phyloP scores from a whole-genome alignment of 2,329 filamentous ascomycete genomes.

The Arthrocladium fulminans region DNA sequence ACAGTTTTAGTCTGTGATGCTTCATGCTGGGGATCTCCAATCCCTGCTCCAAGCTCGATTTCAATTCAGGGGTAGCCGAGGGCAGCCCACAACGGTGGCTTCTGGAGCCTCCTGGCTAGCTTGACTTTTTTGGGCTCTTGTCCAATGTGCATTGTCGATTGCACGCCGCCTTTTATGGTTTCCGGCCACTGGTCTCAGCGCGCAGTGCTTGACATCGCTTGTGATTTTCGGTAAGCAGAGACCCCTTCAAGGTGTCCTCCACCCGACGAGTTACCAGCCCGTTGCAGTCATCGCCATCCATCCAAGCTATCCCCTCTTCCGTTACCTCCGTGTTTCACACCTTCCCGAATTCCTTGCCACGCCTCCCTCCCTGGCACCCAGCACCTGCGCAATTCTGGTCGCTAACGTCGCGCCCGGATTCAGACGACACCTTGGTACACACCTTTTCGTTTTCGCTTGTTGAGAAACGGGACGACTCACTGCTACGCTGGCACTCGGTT shows the following conservation, averaged over 20 bases:
- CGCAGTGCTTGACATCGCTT: neutral
- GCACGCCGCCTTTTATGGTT: neutral
- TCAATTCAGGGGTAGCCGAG: conserved; percentile 1
- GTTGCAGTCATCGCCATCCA: too few species aligned
- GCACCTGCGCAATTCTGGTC: neutral
- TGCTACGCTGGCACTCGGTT: neutral
- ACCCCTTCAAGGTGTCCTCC: too few species aligned
- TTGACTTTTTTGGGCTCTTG: neutral
- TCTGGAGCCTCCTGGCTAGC: neutral
- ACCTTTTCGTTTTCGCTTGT: neutral
- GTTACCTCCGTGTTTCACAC: conserved; percentile 1
- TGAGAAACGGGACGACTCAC: neutral
- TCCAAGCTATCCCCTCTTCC: too few species aligned
- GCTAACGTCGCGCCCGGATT: neutral
- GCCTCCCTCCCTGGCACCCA: neutral
- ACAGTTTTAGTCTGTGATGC: neutral
- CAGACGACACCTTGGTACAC: neutral
- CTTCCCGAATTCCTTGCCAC: neutral
- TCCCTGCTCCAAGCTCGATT: neutral
- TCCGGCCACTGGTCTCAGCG: neutral
- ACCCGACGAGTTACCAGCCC: too few species aligned
- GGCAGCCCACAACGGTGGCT: neutral
- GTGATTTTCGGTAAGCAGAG: neutral
- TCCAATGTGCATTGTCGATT: neutral
- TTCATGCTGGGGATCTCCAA: neutral